phyloP scores from a whole-genome alignment of 768 basidiomycete species.

The Mycena albidolilacea region DNA sequence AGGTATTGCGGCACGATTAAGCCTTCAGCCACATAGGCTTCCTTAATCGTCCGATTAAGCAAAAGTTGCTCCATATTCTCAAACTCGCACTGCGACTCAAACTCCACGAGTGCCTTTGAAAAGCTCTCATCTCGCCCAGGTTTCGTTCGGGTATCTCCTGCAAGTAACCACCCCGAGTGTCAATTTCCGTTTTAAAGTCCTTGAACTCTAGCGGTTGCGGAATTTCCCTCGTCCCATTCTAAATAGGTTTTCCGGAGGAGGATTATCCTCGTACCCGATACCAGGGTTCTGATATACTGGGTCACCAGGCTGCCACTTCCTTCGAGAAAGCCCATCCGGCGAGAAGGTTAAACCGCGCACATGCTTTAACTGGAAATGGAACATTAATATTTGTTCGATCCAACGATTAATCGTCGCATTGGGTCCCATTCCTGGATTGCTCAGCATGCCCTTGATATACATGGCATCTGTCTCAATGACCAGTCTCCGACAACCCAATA shows the following conservation, averaged over 20 bases:
- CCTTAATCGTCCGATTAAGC: too few species aligned
- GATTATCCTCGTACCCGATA: conserved; percentile 9
- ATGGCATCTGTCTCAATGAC: conserved; percentile 37
- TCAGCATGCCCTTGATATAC: conserved; percentile 38
- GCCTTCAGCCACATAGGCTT: too few species aligned
- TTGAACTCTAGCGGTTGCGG: not conserved
- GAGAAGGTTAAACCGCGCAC: not conserved
- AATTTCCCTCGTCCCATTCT: not conserved
- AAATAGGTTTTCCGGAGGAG: not conserved
- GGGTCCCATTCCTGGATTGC: conserved; percentile 18
- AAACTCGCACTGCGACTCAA: not conserved
- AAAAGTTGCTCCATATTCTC: not conserved
- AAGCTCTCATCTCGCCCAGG: not conserved
- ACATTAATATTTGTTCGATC: not conserved
- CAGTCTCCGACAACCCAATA: conserved; percentile 42
- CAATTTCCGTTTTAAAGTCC: not conserved
- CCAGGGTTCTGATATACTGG: too few species aligned
- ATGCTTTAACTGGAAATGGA: not conserved
- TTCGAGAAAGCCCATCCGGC: not conserved
- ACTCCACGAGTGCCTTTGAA: not conserved
- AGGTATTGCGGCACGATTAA: not conserved
- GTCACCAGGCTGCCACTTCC: not conserved
- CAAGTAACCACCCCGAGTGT: not conserved
- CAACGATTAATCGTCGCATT: not conserved
- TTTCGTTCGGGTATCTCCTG: not conserved